A percentile compares a stretch with the other conserved stretches of the same genome.
Conservation (phyloP, 345 rosid genomes). For the Eucalyptus fibrosa region DNA sequence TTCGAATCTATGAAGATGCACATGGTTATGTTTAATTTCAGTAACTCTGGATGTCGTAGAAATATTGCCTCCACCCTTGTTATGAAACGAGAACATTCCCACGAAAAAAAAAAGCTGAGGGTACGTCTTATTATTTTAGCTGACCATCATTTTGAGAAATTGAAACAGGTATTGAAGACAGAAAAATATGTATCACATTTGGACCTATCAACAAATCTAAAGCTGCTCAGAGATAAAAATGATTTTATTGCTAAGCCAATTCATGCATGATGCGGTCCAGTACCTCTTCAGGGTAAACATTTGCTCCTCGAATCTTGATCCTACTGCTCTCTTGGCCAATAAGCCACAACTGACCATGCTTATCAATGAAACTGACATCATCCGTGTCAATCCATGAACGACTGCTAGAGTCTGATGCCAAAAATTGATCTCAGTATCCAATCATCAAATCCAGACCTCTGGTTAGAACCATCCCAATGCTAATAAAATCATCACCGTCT, state of each 20-base stretch:
- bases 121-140: neutral
- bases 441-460: conserved; percentile 80
- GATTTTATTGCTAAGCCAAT: neutral
- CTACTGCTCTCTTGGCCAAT: conserved; percentile 56
- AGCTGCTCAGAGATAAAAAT: neutral
- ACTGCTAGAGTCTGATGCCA: neutral
- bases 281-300: conserved; percentile 84
- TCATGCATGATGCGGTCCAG: neutral
- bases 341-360: conserved; percentile 47
- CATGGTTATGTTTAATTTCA: neutral
- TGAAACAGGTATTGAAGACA: neutral
- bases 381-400: conserved; percentile 22
- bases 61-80: conserved; percentile 47
- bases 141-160: neutral
- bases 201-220: neutral
- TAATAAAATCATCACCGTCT: conserved; percentile 19
- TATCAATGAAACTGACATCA: too few species aligned
- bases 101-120: neutral
- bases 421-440: conserved; percentile 40
- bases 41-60: conserved; percentile 39
- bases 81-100: neutral
- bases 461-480: conserved; percentile 48
- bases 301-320: conserved; percentile 81
- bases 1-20: neutral
- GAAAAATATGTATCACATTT: neutral